A percentile compares a stretch with the other conserved stretches of the same genome.
These are phyloP conservation scores for Botryotinia globosa DNA, from an alignment of 2,329 filamentous ascomycete genomes.

Conservation along the genomic window DNA sequence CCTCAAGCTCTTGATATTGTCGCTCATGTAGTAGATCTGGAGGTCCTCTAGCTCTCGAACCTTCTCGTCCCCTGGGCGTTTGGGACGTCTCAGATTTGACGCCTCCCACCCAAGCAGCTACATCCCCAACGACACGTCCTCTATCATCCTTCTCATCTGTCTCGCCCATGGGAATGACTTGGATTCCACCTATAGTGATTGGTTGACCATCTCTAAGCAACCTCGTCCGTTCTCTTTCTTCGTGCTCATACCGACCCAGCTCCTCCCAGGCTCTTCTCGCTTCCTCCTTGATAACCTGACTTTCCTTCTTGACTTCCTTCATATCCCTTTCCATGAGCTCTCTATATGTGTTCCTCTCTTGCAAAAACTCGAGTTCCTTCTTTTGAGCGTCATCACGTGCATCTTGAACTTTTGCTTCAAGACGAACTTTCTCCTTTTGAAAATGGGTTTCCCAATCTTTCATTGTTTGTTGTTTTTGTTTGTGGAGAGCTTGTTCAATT, in stretches of 20 bases:
- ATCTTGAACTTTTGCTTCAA: slow-evolving; percentile 17
- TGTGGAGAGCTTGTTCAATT: slow-evolving; percentile 20
- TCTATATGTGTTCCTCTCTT: slow-evolving; percentile 8
- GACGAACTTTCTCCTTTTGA: slow-evolving; percentile 17
- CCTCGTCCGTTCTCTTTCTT: slow-evolving; percentile 81
- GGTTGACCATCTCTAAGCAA: slow-evolving; percentile 83
- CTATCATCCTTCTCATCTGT: slow-evolving; percentile 1
- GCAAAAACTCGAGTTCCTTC: slow-evolving; percentile 17
- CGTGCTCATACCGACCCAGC: slow-evolving; percentile 85
- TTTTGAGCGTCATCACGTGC: slow-evolving; percentile 18
- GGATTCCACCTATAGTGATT: slow-evolving; percentile 86
- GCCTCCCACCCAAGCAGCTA: slow-evolving; percentile 17
- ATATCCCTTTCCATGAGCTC: slow-evolving; percentile 17
- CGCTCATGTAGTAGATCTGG: slow-evolving; percentile 1
- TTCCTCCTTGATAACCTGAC: slow-evolving; percentile 53
- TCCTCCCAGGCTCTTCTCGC: slow-evolving; percentile 96
- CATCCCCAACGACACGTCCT: neutral
- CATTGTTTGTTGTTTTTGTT: slow-evolving; percentile 19
- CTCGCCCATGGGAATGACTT: slow-evolving; percentile 79
- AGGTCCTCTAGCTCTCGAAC: slow-evolving; percentile 3
- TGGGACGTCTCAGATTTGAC: slow-evolving; percentile 7
- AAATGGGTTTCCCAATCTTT: slow-evolving; percentile 19
- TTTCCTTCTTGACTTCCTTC: slow-evolving; percentile 19
- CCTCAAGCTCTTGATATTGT: slow-evolving; percentile 4
- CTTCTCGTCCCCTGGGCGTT: slow-evolving; percentile 1